These are phyloP conservation scores for Pleomassaria siparia DNA, from an alignment of 2,329 filamentous ascomycete species.

Conservation along the genomic window DNA sequence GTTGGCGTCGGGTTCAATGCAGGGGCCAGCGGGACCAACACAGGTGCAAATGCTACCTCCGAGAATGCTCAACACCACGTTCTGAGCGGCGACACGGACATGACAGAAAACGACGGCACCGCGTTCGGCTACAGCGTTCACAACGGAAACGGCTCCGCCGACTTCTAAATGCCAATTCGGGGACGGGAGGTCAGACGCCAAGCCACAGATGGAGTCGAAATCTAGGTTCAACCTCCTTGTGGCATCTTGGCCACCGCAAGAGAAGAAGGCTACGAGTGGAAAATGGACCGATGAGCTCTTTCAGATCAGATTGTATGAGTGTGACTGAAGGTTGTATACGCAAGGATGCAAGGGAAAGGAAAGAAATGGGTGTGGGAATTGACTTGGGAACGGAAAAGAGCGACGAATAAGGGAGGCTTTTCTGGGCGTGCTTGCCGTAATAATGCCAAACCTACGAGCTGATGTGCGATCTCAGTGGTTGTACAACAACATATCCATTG, in stretches of 20 bases:
- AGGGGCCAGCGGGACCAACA: conserved; percentile 35
- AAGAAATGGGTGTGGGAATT: background rate
- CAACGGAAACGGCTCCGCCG: conserved; percentile 44
- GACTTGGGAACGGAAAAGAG: conserved; percentile 1
- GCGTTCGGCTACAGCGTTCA: conserved; percentile 46
- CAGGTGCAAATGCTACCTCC: conserved; percentile 34
- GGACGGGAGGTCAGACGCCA: conserved; percentile 15
- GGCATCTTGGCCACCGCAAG: conserved; percentile 25
- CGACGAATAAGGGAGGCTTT: background rate
- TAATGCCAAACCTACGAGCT: conserved; percentile 1
- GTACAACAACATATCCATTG: conserved; percentile 3
- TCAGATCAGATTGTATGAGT: conserved; percentile 23
- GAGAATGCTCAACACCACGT: conserved; percentile 44
- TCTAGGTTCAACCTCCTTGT: conserved; percentile 9
- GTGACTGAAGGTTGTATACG: conserved; percentile 1
- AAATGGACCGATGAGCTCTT: background rate
- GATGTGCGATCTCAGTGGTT: conserved; percentile 5
- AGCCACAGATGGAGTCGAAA: conserved; percentile 10
- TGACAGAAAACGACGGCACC: conserved; percentile 45
- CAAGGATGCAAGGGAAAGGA: background rate
- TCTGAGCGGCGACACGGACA: conserved; percentile 48
- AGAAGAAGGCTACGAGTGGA: conserved; percentile 18
- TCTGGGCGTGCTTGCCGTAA: conserved; percentile 1
- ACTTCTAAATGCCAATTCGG: conserved; percentile 37
- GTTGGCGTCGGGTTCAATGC: conserved; percentile 44